Conservation (phyloP, 2,329 filamentous ascomycete genomes). For the Aureobasidium subglaciale region DNA sequence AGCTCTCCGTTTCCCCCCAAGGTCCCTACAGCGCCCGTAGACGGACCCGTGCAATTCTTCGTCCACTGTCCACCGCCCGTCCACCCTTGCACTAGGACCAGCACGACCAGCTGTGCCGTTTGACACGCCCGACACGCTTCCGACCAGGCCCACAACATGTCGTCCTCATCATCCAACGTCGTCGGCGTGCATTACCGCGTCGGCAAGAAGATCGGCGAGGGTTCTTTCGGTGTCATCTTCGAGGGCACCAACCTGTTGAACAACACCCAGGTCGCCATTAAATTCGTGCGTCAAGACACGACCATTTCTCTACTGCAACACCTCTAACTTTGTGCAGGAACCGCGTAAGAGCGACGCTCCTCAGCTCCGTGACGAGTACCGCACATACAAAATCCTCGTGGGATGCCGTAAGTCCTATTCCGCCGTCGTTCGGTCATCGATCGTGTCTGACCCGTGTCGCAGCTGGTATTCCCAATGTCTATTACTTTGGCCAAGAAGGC, state of each 20-base stretch:
- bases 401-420: slow-evolving; percentile 77
- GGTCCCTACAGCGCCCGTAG: neutral
- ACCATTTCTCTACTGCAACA: neutral
- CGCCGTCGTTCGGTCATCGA: neutral
- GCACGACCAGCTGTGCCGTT: neutral
- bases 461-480: slow-evolving; percentile 99
- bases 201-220: slow-evolving; percentile 98
- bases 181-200: slow-evolving; percentile 98
- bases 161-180: slow-evolving; percentile 62
- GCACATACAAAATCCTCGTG: slow-evolving; percentile 98
- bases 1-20: no score
- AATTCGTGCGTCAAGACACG: slow-evolving; percentile 69
- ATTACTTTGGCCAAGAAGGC: slow-evolving; percentile 98
- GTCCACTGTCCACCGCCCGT: neutral
- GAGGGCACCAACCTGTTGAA: slow-evolving; percentile 97
- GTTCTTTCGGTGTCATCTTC: slow-evolving; percentile 95
- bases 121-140: slow-evolving; percentile 2
- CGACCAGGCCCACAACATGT: neutral
- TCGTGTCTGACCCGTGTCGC: slow-evolving; percentile 11
- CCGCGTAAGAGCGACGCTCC: slow-evolving; percentile 97
- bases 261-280: slow-evolving; percentile 98
- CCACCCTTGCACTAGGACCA: neutral
- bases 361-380: slow-evolving; percentile 94
- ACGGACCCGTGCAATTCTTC: neutral
- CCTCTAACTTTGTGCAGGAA: slow-evolving; percentile 54